Conservation (phyloP, 768 basidiomycete genomes). For the Amanita rimosa region DNA sequence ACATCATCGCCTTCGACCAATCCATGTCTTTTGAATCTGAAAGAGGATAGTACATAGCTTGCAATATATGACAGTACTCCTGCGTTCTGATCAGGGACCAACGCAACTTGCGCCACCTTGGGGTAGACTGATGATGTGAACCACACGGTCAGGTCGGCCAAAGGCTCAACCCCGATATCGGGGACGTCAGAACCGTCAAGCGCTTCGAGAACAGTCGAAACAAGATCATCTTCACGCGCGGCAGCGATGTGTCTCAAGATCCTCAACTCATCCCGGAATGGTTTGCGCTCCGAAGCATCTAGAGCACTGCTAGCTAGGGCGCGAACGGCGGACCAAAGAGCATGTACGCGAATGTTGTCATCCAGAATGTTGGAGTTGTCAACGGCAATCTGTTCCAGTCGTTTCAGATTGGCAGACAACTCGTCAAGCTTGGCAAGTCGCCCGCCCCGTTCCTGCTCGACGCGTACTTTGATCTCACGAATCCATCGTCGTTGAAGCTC, state of each 20-base stretch:
- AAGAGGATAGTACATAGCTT: constrained; percentile 60
- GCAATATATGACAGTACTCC: constrained; percentile 82
- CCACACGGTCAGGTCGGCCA: constrained; percentile 87
- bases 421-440: constrained; percentile 92
- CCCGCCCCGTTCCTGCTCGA: constrained; percentile 94
- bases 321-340: constrained; percentile 87
- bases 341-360: constrained; percentile 86
- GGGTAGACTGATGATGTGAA: constrained; percentile 78
- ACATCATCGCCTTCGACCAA: constrained; percentile 76
- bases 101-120: constrained; percentile 75
- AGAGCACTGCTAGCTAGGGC: constrained; percentile 60
- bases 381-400: constrained; percentile 81
- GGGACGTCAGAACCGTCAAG: constrained; percentile 65
- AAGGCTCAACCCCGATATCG: constrained; percentile 76
- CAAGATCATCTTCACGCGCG: constrained; percentile 60
- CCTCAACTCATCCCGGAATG: constrained; percentile 87
- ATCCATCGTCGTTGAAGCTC: constrained; percentile 97
- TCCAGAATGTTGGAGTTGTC: constrained; percentile 89
- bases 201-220: constrained; percentile 52
- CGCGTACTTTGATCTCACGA: constrained; percentile 88
- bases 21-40: constrained; percentile 75
- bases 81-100: constrained; percentile 86
- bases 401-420: constrained; percentile 81
- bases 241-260: constrained; percentile 65
- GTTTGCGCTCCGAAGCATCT: constrained; percentile 53